phyloP scores from a whole-genome alignment of 306 rosid species.

The Pueraria montana region DNA sequence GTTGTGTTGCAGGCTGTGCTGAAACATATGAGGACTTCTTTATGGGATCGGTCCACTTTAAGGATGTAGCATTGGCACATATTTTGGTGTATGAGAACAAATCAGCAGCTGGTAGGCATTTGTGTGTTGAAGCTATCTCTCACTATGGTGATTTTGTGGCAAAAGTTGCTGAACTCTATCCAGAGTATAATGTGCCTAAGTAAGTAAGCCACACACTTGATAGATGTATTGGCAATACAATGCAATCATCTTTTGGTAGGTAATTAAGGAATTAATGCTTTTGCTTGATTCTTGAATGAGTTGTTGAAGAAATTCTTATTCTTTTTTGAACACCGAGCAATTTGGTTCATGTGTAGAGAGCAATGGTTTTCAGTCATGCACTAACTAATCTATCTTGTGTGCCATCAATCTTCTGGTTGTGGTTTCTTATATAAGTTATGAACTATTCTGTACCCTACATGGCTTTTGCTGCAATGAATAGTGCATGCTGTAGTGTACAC shows the following conservation, averaged over 20 bases:
- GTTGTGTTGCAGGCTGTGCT: conserved; percentile 65
- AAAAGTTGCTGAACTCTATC: conserved; percentile 85
- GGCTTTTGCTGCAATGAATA: background rate
- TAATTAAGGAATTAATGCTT: background rate
- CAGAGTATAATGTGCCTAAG: conserved; percentile 76
- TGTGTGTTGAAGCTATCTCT: conserved; percentile 82
- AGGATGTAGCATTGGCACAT: conserved; percentile 93
- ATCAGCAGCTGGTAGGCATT: conserved; percentile 81
- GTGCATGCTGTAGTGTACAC: background rate
- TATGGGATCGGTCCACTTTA: conserved; percentile 85
- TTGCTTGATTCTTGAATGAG: conserved; percentile 24
- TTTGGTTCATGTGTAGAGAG: conserved; percentile 26
- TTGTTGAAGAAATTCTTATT: conserved; percentile 19
- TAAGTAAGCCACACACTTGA: conserved; percentile 48
- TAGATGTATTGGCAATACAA: background rate
- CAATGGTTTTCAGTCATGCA: conserved; percentile 28
- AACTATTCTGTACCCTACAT: background rate
- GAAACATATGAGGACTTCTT: conserved; percentile 75
- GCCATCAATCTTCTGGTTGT: conserved; percentile 25
- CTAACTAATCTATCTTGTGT: conserved; percentile 16
- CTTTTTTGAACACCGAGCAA: conserved; percentile 15
- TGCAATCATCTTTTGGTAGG: conserved; percentile 1
- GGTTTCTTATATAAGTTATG: conserved; percentile 1
- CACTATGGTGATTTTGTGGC: conserved; percentile 89
- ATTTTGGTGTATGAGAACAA: conserved; percentile 86